Conservation (phyloP, 345 rosid genomes). For the Xanthoceras sorbifolium region DNA sequence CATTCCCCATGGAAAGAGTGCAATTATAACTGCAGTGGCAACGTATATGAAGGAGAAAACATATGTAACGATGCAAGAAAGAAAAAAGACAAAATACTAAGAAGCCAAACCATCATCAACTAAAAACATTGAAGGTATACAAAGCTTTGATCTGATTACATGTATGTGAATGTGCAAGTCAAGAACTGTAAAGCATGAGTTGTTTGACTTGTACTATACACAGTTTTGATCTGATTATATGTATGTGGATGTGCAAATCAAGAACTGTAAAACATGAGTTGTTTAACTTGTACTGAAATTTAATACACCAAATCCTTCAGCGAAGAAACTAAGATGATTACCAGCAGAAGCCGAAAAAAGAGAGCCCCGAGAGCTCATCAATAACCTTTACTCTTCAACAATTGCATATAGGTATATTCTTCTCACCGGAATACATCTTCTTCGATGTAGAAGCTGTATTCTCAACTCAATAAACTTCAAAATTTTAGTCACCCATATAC, state of each 20-base stretch:
- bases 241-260: constrained; percentile 15
- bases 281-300: constrained; percentile 10
- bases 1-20: neutral
- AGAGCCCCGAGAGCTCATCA: neutral
- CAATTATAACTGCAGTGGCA: neutral
- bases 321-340: constrained; percentile 17
- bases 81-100: neutral
- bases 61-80: neutral
- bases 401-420: constrained; percentile 12
- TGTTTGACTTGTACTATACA: too few relatives aligned
- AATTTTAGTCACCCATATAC: constrained; percentile 18
- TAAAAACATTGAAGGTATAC: too few relatives aligned
- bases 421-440: neutral
- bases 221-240: constrained; percentile 14
- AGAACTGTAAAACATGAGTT: constrained; percentile 20
- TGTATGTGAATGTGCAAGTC: too few relatives aligned
- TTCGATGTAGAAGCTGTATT: constrained; percentile 7
- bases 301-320: constrained; percentile 26
- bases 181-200: too few relatives aligned
- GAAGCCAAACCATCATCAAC: too few relatives aligned
- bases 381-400: neutral
- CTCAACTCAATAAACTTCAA: constrained; percentile 6
- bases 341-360: constrained; percentile 18
- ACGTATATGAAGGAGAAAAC: neutral
- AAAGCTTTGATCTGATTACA: too few relatives aligned